Conservation (phyloP, 495 filamentous ascomycete species). For the Aspergillus biplanus region DNA sequence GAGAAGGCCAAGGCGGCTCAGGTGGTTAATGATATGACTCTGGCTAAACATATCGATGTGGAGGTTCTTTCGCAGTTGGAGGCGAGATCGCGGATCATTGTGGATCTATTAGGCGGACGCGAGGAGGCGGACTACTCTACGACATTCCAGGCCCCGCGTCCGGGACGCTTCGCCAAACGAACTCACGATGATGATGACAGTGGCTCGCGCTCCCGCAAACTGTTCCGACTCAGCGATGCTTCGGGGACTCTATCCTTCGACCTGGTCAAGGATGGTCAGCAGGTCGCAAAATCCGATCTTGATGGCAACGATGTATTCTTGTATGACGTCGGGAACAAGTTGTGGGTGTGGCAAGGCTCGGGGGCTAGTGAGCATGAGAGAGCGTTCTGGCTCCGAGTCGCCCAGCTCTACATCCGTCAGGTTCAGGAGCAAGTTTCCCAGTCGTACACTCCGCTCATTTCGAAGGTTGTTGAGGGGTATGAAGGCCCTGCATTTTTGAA, state of each 20-base stretch:
- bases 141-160: not conserved
- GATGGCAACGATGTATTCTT: constrained; percentile 63
- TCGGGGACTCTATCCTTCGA: constrained; percentile 56
- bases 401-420: constrained; percentile 56
- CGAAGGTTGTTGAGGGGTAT: constrained; percentile 55
- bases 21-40: constrained; percentile 63
- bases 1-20: constrained; percentile 67
- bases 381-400: constrained; percentile 59
- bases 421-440: constrained; percentile 44
- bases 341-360: constrained; percentile 66
- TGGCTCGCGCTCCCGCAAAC: constrained; percentile 36
- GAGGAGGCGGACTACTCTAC: constrained; percentile 29
- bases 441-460: constrained; percentile 51
- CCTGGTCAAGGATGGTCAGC: constrained; percentile 53
- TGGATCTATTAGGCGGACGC: constrained; percentile 58
- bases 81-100: constrained; percentile 52
- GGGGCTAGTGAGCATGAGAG: constrained; percentile 57
- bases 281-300: constrained; percentile 46
- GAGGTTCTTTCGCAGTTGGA: constrained; percentile 64
- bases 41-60: constrained; percentile 62
- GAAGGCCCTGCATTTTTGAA: constrained; percentile 54
- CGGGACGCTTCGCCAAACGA: constrained; percentile 17
- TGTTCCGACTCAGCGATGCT: constrained; percentile 60
- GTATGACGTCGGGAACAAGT: constrained; percentile 50
- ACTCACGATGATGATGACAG: constrained; percentile 12